Evolutionary conservation across 352 stramenopile genomes (phyloP), one percentile per base, ranked within the genome.

Genomic region (Phytophthora meadii): DNA sequence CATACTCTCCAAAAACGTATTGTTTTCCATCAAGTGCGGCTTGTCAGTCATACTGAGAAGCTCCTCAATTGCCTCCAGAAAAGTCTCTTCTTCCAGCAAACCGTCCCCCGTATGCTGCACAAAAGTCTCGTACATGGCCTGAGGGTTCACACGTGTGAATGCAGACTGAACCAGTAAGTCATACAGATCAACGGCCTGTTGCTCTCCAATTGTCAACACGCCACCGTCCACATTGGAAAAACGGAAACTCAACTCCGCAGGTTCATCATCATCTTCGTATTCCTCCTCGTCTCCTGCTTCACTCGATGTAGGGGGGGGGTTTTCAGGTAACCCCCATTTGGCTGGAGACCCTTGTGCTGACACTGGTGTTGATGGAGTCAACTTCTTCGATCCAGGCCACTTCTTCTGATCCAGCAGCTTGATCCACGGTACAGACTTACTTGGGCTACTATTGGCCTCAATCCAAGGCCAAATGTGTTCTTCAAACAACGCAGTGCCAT

Each of bases 121-220:
- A 54, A 96, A 94, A 12, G 85, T 94, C 47, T 94, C 87, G 54
- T 94, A 96, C 76, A 96, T 93, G 5, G 74, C 75, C 24, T 93
- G 78, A 3, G 87, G 77, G 48, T 76, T 68, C 4, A 94, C 60
- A 32, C 88, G 89, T 0, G 88, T 92, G 52, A 94, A 92, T 8
- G 83, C 77, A 2, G 82, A 90, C 55, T 89, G 69, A 1, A 81
- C 62, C 34, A 94, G 44, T 12, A 94, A 28, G 34, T 90, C 76
- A 24, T 89, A 90, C 19, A 95, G 54, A 40, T 82, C 70, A 1
- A 81, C 51, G 0, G 85, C 85, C 45, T 94, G 82, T 5, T 74
- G 57, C 50, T 90, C 79, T 1, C 81, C 77, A 39, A 95, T 84
- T 3, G 46, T 79, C 8, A 94, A 37, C 4, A 82, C 61, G 0